Conservation (phyloP, 2,329 filamentous ascomycete species). For the Aspergillus pseudoglaucus region DNA sequence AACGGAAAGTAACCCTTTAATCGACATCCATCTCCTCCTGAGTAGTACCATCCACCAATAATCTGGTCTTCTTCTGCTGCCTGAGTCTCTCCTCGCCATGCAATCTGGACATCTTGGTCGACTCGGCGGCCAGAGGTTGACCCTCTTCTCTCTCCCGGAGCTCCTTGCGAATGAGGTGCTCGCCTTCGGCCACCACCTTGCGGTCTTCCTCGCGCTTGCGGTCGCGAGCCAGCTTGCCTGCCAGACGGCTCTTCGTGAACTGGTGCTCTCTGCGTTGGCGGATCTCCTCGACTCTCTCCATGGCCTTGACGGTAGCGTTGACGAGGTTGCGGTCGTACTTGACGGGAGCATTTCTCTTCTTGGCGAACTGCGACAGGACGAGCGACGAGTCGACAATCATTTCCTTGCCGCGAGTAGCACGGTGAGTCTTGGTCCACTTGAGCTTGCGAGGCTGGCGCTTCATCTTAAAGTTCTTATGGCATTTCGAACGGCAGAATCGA, state of each 20-base stretch:
- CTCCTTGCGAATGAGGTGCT: constrained; percentile 78
- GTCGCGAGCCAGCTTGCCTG: constrained; percentile 67
- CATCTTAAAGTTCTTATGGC: constrained; percentile 85
- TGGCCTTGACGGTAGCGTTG: constrained; percentile 79
- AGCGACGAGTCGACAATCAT: constrained; percentile 93
- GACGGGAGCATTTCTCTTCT: constrained; percentile 86
- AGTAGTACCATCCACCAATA: constrained; percentile 39
- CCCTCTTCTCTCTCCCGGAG: constrained; percentile 53
- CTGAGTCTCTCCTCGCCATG: constrained; percentile 37
- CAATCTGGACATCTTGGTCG: constrained; percentile 30
- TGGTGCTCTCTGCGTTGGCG: constrained; percentile 73
- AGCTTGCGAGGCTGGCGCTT: constrained; percentile 96
- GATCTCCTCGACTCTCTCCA: constrained; percentile 86
- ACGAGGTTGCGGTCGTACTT: constrained; percentile 94
- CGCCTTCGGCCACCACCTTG: constrained; percentile 84
- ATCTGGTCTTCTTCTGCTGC: constrained; percentile 39
- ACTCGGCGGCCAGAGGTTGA: constrained; percentile 27
- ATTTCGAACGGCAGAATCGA: constrained; percentile 62
- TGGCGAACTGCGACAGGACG: constrained; percentile 64
- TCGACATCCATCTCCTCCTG: constrained; percentile 45
- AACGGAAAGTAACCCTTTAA: constrained; percentile 20
- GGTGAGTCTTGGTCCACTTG: constrained; percentile 94
- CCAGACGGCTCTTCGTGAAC: constrained; percentile 92
- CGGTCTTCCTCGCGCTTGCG: constrained; percentile 71
- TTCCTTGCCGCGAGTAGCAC: constrained; percentile 74